These are phyloP conservation scores for Neodidymelliopsis sp. DNA, from an alignment of 2,329 filamentous ascomycete genomes.

Conservation along the genomic window DNA sequence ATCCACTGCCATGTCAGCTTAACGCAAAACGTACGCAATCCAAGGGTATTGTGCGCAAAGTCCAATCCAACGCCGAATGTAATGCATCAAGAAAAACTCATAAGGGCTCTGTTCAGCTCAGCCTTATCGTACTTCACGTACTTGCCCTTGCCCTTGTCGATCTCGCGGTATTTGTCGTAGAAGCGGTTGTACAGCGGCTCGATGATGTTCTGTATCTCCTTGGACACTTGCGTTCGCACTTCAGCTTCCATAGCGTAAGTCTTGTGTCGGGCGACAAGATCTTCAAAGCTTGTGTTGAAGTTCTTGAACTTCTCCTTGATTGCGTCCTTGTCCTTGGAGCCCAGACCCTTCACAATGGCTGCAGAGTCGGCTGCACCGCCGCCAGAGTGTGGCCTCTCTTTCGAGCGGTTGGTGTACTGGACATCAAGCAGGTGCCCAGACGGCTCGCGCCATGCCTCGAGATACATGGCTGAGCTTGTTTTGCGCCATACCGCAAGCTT, in stretches of 20 bases:
- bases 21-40: conserved; percentile 23
- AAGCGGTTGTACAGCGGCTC: conserved; percentile 95
- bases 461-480: conserved; percentile 80
- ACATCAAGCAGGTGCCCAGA: conserved; percentile 85
- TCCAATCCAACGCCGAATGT: conserved; percentile 29
- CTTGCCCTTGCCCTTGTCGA: conserved; percentile 97
- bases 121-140: conserved; percentile 97
- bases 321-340: conserved; percentile 90
- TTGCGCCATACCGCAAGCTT: conserved; percentile 88
- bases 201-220: conserved; percentile 88
- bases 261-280: conserved; percentile 83
- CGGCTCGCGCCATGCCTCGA: conserved; percentile 87
- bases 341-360: conserved; percentile 81
- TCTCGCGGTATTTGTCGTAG: conserved; percentile 96
- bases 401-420: conserved; percentile 80
- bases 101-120: conserved; percentile 71
- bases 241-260: conserved; percentile 88
- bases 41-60: conserved; percentile 45
- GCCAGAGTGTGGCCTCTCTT: conserved; percentile 70
- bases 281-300: conserved; percentile 92
- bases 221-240: conserved; percentile 78
- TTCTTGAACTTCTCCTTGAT: conserved; percentile 96
- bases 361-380: conserved; percentile 70
- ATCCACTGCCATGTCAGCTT: background rate
- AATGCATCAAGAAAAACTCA: conserved; percentile 51